A percentile compares a stretch with the other conserved stretches of the same genome.
Evolutionary conservation across 768 basidiomycete genomes (phyloP).

Genomic region (Pluteus cervinus): DNA sequence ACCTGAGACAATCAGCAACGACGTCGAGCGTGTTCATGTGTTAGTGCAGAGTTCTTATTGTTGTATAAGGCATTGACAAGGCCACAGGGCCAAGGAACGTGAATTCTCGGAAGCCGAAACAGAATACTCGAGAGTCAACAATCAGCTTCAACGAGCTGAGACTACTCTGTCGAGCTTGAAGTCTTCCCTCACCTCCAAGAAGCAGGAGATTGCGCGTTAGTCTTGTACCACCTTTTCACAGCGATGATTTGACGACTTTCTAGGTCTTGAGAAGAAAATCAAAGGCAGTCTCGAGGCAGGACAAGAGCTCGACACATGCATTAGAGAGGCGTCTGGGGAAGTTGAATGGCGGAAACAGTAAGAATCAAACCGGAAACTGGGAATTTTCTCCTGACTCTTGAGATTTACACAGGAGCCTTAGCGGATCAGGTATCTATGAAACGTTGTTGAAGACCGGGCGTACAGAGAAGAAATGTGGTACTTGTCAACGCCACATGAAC

Average conservation of each 20-base stretch:
- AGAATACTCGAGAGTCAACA: conserved; percentile 41
- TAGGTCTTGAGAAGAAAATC: conserved; percentile 44
- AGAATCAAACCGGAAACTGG: conserved; percentile 13
- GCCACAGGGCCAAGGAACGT: conserved; percentile 58
- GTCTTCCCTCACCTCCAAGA: conserved; percentile 54
- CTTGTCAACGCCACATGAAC: conserved; percentile 68
- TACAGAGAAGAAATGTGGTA: conserved; percentile 62
- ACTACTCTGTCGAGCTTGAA: conserved; percentile 54
- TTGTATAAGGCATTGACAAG: not conserved
- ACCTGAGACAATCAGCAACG: conserved; percentile 66
- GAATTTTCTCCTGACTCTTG: no score
- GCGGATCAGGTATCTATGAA: no score
- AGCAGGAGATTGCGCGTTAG: conserved; percentile 57
- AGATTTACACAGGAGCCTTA: no score
- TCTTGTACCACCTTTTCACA: not conserved
- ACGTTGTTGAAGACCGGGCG: conserved; percentile 51
- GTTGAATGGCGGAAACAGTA: conserved; percentile 41
- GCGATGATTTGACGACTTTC: not conserved
- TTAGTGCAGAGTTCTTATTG: conserved; percentile 26
- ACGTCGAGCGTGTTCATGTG: conserved; percentile 55
- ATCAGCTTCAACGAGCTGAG: conserved; percentile 58
- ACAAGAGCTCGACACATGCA: conserved; percentile 39
- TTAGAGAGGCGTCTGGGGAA: conserved; percentile 39
- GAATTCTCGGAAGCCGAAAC: conserved; percentile 45
- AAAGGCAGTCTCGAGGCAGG: conserved; percentile 28